Conservation (phyloP, 495 filamentous ascomycete species). For the Aspergillus affinis region DNA sequence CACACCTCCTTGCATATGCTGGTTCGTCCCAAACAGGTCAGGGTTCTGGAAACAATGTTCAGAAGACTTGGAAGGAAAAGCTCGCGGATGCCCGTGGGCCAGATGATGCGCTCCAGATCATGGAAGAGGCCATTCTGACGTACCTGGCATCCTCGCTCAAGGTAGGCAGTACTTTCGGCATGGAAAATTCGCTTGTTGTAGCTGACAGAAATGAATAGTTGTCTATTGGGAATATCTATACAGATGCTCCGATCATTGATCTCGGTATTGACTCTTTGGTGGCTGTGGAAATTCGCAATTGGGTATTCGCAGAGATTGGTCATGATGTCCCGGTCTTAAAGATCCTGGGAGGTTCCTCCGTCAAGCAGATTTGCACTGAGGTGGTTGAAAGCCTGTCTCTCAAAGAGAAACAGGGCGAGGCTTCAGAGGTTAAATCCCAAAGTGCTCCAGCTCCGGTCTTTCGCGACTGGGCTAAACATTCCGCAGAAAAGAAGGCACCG, state of each 20-base stretch:
- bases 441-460: too few relatives aligned
- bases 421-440: too few relatives aligned
- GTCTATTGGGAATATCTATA: constrained; percentile 2
- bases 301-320: constrained; percentile 30
- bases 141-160: constrained; percentile 4
- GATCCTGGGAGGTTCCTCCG: constrained; percentile 41
- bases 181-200: not conserved
- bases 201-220: constrained; percentile 5
- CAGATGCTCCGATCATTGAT: constrained; percentile 20
- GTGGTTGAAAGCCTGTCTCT: too few relatives aligned
- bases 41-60: too few relatives aligned
- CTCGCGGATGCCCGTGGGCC: too few relatives aligned
- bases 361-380: too few relatives aligned
- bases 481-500: too few relatives aligned
- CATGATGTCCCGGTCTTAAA: constrained; percentile 51
- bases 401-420: too few relatives aligned
- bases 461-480: too few relatives aligned
- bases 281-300: constrained; percentile 29
- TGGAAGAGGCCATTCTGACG: constrained; percentile 5
- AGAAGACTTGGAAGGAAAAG: too few relatives aligned
- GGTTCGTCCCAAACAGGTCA: too few relatives aligned
- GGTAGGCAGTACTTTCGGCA: not conserved
- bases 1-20: not conserved
- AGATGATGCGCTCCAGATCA: too few relatives aligned
- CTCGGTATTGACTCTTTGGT: constrained; percentile 36